Conservation (phyloP, 2,329 filamentous ascomycete genomes). For the Cytospora paraplurivora region DNA sequence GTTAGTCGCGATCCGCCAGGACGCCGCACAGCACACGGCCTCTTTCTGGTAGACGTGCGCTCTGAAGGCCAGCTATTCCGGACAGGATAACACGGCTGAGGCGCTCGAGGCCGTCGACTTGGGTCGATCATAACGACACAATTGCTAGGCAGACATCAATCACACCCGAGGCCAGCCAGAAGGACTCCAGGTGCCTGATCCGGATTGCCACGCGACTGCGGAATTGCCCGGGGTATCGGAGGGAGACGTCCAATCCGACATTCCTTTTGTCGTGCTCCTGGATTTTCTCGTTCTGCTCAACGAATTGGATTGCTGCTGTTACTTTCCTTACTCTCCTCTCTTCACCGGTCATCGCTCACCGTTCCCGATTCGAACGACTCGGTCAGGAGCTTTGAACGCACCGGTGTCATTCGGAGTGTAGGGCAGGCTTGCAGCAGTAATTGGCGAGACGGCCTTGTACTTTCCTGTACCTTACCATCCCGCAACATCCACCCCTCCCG, state of each 20-base stretch:
- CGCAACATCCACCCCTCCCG: constrained; percentile 20
- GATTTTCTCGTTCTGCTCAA: background rate
- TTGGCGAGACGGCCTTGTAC: constrained; percentile 21
- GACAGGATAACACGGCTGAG: background rate
- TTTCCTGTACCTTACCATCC: constrained; percentile 22
- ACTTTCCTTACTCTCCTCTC: background rate
- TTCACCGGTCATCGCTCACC: constrained; percentile 17
- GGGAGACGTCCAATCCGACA: background rate
- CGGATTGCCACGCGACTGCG: background rate
- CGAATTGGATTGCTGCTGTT: constrained; percentile 8
- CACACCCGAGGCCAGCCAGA: background rate
- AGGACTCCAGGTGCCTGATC: background rate
- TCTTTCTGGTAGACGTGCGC: background rate
- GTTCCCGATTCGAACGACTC: constrained; percentile 22
- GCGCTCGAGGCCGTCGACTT: background rate
- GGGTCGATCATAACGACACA: background rate
- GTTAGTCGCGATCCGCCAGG: background rate
- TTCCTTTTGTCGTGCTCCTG: background rate
- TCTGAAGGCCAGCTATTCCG: background rate
- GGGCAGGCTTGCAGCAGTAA: constrained; percentile 17
- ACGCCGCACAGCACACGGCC: background rate
- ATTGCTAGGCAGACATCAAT: background rate
- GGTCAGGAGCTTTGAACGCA: constrained; percentile 21
- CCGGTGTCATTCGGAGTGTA: constrained; percentile 13
- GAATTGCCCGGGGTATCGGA: background rate